Evolutionary conservation across 1,284 basidiomycete species (phyloP).

Genomic region (Trichosporon sp.): DNA sequence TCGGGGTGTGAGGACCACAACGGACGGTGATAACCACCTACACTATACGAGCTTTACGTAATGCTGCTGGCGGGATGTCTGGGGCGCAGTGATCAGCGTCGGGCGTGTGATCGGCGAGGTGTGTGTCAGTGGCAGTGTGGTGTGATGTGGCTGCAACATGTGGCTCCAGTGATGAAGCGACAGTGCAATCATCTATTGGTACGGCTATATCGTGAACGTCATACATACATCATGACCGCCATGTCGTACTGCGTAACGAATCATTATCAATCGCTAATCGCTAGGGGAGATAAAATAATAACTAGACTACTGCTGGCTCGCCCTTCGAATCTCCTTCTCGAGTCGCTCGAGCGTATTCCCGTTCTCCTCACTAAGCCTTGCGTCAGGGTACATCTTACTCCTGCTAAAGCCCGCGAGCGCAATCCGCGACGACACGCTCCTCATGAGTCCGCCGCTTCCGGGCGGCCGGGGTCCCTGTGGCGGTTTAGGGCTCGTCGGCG

Average conservation of each 20-base stretch:
- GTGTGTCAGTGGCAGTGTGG: background rate
- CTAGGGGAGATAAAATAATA: too few species aligned
- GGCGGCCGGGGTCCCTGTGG: background rate
- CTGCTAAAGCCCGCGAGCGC: background rate
- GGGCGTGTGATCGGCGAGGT: background rate
- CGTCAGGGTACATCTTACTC: background rate
- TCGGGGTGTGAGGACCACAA: background rate
- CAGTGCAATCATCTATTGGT: too few species aligned
- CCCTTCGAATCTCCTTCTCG: background rate
- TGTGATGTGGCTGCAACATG: too few species aligned
- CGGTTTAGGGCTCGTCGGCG: background rate
- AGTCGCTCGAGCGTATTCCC: background rate
- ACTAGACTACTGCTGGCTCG: background rate
- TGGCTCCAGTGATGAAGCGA: too few species aligned
- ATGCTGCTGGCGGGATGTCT: background rate
- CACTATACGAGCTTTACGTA: slow-evolving; percentile 2
- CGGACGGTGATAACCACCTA: slow-evolving; percentile 2
- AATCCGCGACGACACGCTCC: background rate
- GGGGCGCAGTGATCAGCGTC: background rate
- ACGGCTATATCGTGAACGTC: background rate
- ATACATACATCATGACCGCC: background rate
- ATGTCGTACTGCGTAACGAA: background rate
- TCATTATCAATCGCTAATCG: too few species aligned
- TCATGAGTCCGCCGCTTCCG: background rate
- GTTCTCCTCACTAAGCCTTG: background rate